Base-by-base conservation (phyloP, 2,329 filamentous ascomycete species). In the Kalmusia sp. region DNA sequence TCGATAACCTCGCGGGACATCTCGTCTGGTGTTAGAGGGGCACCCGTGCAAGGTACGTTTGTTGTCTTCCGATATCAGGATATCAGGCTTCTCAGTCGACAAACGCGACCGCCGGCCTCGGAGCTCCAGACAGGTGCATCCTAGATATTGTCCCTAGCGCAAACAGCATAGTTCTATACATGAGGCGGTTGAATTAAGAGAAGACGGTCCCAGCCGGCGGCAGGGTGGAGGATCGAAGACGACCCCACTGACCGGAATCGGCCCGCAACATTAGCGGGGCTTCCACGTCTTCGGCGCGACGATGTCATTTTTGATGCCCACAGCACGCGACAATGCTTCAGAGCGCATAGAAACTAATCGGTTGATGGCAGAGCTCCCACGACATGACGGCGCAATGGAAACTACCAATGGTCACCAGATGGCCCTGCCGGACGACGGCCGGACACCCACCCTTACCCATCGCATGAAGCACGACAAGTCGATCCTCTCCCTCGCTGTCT, bases 401-500 rank as follows among this genome's bases (percentile, higher is more conserved):
- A n/a, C n/a, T 7, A 49, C 57, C 40, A 57, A 64, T 43, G 61
- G 59, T 53, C 55, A 41, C 15, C 45, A 51, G 19, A 50, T 34
- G 41, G 6, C 51, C 22, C 40, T 30, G 25, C 52, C 47, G 17
- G 37, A 31, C 24, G 39, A 55, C 25, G 53, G 22, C 41, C 54
- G 54, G 33, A 57, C 58, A 21, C 90, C 90, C n/a, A 82, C 85
- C 49, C 82, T 92, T 39, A 79, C 88, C 52, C 91, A 96, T 72
- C 87, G 87, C 61, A 84, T 96, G 57, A 83, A 87, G 68, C 90
- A 93, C 70, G 84, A 87, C 67, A 90, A 87, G 73, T 92, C 89
- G 2, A 90, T 96, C 41, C 86, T 99, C 45, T 87, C 92, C 7
- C 83, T 99, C 51, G 91, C 88, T 3, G 86, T 96, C 21, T 92